A percentile compares a stretch with the other conserved stretches of the same genome.
phyloP scores from a whole-genome alignment of 306 rosid genomes.

The Ceratonia siliqua region DNA sequence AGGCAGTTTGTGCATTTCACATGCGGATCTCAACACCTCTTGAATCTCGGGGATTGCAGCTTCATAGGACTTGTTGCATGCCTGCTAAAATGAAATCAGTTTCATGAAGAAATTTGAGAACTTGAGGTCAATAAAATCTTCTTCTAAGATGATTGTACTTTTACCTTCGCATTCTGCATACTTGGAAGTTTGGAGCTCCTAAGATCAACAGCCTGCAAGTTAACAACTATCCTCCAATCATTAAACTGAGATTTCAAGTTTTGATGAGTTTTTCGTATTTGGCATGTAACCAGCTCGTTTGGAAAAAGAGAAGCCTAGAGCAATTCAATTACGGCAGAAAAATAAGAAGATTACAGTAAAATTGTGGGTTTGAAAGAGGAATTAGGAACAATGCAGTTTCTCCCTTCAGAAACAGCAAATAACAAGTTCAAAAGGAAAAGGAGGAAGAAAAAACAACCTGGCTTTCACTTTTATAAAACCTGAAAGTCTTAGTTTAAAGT shows the following conservation, averaged over 20 bases:
- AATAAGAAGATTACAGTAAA: conserved; percentile 7
- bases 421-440: background rate
- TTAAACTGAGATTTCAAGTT: conserved; percentile 29
- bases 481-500: conserved; percentile 21
- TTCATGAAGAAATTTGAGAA: conserved; percentile 30
- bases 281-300: conserved; percentile 10
- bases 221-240: conserved; percentile 39
- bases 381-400: background rate
- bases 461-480: conserved; percentile 19
- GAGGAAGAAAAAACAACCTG: background rate
- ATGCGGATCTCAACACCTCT: conserved; percentile 72
- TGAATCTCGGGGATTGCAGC: conserved; percentile 77
- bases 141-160: conserved; percentile 14
- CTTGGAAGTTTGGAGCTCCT: conserved; percentile 56
- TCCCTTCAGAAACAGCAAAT: conserved; percentile 24
- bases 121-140: conserved; percentile 14
- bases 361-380: background rate
- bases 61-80: conserved; percentile 49
- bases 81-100: conserved; percentile 52
- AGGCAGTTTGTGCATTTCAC: conserved; percentile 79
- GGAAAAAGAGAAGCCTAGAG: background rate
- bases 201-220: conserved; percentile 88
- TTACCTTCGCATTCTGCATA: conserved; percentile 63
- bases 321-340: conserved; percentile 13
- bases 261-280: conserved; percentile 1